Evolutionary conservation across 345 rosid genomes (phyloP).

Genomic region (Bruguiera gymnorhiza): DNA sequence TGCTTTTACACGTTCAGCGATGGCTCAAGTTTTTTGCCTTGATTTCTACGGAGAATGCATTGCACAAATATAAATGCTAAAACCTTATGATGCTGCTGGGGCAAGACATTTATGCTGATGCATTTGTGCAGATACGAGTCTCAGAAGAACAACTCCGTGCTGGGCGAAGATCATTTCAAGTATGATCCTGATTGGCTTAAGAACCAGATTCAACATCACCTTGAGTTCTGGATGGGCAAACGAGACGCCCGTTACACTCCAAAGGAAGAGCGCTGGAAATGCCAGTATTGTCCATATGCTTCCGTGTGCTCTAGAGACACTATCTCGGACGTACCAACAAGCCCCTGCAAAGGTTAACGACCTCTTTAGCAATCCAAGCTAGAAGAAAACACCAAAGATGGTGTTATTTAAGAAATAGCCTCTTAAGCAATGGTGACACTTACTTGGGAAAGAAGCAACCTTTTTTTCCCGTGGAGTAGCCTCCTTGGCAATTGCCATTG

Average conservation of each 20-base stretch:
- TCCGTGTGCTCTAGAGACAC: conserved; percentile 41
- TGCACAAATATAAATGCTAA: too few species aligned
- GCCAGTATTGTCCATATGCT: conserved; percentile 55
- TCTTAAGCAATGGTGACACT: too few species aligned
- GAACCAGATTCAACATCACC: conserved; percentile 35
- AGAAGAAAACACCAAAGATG: not conserved
- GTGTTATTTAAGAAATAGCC: too few species aligned
- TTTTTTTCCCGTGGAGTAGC: too few species aligned
- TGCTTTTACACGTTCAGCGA: not conserved
- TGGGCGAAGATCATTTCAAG: conserved; percentile 58
- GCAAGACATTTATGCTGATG: conserved; percentile 7
- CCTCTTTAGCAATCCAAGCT: not conserved
- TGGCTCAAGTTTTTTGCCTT: conserved; percentile 7
- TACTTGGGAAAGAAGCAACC: too few species aligned
- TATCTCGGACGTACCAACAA: not conserved
- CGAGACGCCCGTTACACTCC: conserved; percentile 58
- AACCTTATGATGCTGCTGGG: not conserved
- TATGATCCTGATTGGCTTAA: conserved; percentile 55
- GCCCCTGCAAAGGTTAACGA: conserved; percentile 19
- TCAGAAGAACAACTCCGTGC: conserved; percentile 60
- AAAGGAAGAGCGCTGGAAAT: conserved; percentile 85
- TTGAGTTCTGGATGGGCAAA: conserved; percentile 63
- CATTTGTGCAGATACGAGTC: conserved; percentile 59
- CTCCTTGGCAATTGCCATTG: too few species aligned
- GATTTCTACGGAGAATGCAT: not conserved